Evolutionary conservation across 192 early-diverging fungal species (phyloP).

Genomic region (Podila epigama): DNA sequence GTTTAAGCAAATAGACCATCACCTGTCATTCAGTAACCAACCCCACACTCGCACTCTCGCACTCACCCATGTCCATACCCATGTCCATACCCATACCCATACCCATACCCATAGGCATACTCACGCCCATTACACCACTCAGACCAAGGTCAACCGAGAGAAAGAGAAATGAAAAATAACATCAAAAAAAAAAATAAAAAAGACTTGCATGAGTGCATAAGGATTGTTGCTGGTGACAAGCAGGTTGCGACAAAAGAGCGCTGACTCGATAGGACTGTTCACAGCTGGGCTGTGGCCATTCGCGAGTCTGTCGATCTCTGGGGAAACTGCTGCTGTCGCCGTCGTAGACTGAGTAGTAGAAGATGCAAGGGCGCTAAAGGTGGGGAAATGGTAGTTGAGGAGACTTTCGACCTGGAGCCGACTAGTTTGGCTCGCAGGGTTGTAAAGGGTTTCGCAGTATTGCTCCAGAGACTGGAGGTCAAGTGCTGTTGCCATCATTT

Average conservation of each 20-base stretch:
- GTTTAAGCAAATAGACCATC: too few species aligned
- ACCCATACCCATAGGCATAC: background rate
- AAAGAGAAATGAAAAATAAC: background rate
- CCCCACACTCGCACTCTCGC: too few species aligned
- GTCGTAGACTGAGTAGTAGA: conserved; percentile 50
- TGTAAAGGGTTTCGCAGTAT: conserved; percentile 71
- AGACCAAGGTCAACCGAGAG: background rate
- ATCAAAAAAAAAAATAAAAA: background rate
- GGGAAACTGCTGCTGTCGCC: conserved; percentile 3
- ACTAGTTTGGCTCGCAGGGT: conserved; percentile 61
- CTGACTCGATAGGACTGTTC: conserved; percentile 64
- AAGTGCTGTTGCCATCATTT: conserved; percentile 44
- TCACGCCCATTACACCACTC: background rate
- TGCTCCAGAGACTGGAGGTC: conserved; percentile 52
- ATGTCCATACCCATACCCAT: too few species aligned
- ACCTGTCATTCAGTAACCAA: too few species aligned
- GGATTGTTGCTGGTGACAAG: conserved; percentile 68
- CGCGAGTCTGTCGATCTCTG: conserved; percentile 9
- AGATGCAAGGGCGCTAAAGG: conserved; percentile 65
- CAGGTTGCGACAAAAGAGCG: conserved; percentile 61
- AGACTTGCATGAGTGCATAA: conserved; percentile 69
- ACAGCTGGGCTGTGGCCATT: conserved; percentile 46
- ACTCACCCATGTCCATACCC: too few species aligned
- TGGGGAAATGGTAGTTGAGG: conserved; percentile 82
- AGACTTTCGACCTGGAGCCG: conserved; percentile 73